Base-by-base conservation (phyloP, 2,329 filamentous ascomycete genomes). In the Lasiodiplodia citricola region DNA sequence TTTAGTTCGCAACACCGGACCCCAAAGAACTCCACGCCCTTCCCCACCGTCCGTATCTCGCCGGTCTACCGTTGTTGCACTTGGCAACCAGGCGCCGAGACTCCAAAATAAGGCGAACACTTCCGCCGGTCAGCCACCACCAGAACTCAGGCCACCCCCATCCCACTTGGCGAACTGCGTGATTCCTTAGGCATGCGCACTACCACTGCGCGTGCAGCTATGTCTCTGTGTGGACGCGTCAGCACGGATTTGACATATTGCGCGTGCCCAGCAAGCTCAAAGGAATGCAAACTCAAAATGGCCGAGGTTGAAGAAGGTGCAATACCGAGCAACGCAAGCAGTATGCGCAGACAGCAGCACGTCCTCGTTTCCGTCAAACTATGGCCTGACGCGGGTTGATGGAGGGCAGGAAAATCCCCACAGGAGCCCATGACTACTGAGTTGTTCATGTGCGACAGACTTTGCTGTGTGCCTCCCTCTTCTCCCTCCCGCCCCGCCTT, bases 71-170 rank as follows among this genome's bases (percentile, higher is more conserved):
- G 37, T 37, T 44, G 41, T 47, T 51, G 44, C n/a, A 63, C 44
- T 35, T n/a, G 44, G 58, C 60, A 64, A 50, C 51, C 44, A 38
- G 38, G n/a, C 44, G 41, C 60, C 60, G 44, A 63, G 44, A n/a
- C 52, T 28, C 23, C 52, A 55, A 55, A 21, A 18, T 8, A 28
- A 31, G 52, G 31, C 28, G 44, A 47, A 21, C 44, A n/a, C 31
- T 35, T 35, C 31, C 31, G 8, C 31, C 31, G 31, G 31, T 35
- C 31, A 35, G 31, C 31, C 31, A 35, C 31, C 31, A 35, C 8
- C 31, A 35, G 31, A 10, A 47, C 44, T 47, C 44, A 21, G 44
- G n/a, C 44, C 44, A 47, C 44, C 44, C 3, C 44, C 44, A 47
- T 47, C 18, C n/a, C 44, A 47, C 44, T 47, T 47, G 44, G 44